Base-by-base conservation (phyloP, 257 asterid species). In the Salvia splendens region DNA sequence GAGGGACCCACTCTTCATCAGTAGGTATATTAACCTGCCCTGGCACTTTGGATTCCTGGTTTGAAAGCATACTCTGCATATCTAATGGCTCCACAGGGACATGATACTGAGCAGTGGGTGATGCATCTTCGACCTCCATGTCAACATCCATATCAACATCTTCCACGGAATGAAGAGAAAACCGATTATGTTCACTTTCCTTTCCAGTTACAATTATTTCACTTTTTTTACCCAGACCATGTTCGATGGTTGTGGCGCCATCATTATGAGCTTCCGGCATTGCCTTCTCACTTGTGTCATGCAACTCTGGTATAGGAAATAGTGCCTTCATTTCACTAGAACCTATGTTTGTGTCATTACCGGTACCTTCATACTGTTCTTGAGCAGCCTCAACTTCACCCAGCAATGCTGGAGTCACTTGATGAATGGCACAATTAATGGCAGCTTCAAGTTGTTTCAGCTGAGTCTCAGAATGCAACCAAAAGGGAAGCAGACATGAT, bases 91-190 rank as follows among this genome's bases (percentile, higher is more conserved):
- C 92, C 57, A 76, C 66, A 43, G 84, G 67, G 66, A 67, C 61
- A 75, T 41, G 76, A 73, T 61, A 41, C 11, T 68, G 82, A 61
- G 77, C 70, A 69, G 73, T 54, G 8, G 83, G 24, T 74, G 92
- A 71, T 24, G 85, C 57, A 50, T 89, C 99, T 75, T 93, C 99
- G 67, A 93, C 94, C 83, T 93, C 99, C 99, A 93, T 88, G 80
- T 93, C 99, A 65, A 93, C 87, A 69, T 93, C 99, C 99, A 93
- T 93, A 78, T 93, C 97, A 43, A 80, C 86, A 41, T 89, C 98
- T 71, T 89, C 94, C 65, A 65, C 83, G 46, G 82, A 70, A 59
- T 73, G 86, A 70, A 62, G 69, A 42, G 67, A 61, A 36, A 81
- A 64, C 53, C 73, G 74, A 70, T 78, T 53, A 36, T 38, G 62